A percentile compares a stretch with the other conserved stretches of the same genome.
These are phyloP conservation scores for Solanum sitiens DNA, from an alignment of 257 asterid species.

Conservation along the genomic window DNA sequence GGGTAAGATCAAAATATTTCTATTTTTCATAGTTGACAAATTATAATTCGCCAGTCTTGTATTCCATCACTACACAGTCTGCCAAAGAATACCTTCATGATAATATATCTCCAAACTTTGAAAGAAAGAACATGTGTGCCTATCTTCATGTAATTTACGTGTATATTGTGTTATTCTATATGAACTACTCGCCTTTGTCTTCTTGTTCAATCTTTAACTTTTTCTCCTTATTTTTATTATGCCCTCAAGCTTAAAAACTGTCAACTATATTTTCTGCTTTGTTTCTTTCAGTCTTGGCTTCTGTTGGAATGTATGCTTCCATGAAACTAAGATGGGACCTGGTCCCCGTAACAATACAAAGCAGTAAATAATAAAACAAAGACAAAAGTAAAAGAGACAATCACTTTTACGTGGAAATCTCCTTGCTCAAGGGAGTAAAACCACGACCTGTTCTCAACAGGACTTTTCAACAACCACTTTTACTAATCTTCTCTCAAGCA, in stretches of 20 bases:
- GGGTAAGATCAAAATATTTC: constrained; percentile 32
- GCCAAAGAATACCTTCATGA: background rate
- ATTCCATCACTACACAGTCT: background rate
- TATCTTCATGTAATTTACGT: background rate
- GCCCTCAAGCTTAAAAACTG: background rate
- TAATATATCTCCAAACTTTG: background rate
- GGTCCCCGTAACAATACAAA: too few species aligned
- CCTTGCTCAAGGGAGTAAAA: too few species aligned
- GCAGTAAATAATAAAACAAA: too few species aligned
- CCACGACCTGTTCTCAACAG: too few species aligned
- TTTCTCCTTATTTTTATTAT: background rate
- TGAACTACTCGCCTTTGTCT: background rate
- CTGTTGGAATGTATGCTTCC: too few species aligned
- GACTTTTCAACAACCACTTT: too few species aligned
- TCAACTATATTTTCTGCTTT: background rate
- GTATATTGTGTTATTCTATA: background rate
- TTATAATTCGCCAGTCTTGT: background rate
- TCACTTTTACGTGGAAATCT: too few species aligned
- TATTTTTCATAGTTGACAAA: background rate
- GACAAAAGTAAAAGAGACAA: too few species aligned
- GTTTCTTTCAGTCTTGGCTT: constrained; percentile 38
- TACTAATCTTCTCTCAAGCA: too few species aligned
- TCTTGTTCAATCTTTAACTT: background rate
- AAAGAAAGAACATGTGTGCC: background rate
- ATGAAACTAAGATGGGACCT: too few species aligned